These are phyloP conservation scores for Pistacia vera DNA, from an alignment of 345 rosid genomes.

Conservation along the genomic window DNA sequence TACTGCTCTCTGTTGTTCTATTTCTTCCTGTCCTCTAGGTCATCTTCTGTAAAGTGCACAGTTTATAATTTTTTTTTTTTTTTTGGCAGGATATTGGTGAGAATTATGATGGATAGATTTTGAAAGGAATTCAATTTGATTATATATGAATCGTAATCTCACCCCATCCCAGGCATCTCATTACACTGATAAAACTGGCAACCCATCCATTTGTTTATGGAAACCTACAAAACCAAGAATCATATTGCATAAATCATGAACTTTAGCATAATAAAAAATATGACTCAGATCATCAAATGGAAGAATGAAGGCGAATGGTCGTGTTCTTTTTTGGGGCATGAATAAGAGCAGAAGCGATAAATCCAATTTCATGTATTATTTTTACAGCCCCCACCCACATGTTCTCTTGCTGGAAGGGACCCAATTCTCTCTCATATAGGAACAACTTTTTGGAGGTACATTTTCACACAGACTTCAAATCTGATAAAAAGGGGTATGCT, in stretches of 20 bases:
- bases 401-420: slow-evolving; percentile 10
- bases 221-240: not conserved
- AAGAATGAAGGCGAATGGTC: not conserved
- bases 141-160: not conserved
- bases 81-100: not conserved
- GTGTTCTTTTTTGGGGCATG: not conserved
- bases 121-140: not conserved
- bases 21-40: not conserved
- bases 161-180: not conserved
- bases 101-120: not conserved
- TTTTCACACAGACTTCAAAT: slow-evolving; percentile 18
- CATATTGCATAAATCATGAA: not conserved
- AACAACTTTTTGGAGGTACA: slow-evolving; percentile 3
- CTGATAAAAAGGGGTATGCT: slow-evolving; percentile 16
- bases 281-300: too few species aligned
- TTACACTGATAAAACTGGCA: not conserved
- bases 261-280: not conserved
- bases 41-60: not conserved
- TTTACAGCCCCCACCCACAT: slow-evolving; percentile 24
- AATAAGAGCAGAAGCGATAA: not conserved
- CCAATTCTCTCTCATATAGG: not conserved
- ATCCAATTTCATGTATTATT: not conserved
- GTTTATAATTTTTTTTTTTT: not conserved
- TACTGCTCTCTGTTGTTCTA: not conserved
- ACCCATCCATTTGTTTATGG: not conserved